phyloP scores from a whole-genome alignment of 176 grass and related monocot species.

The Guadua angustifolia region DNA sequence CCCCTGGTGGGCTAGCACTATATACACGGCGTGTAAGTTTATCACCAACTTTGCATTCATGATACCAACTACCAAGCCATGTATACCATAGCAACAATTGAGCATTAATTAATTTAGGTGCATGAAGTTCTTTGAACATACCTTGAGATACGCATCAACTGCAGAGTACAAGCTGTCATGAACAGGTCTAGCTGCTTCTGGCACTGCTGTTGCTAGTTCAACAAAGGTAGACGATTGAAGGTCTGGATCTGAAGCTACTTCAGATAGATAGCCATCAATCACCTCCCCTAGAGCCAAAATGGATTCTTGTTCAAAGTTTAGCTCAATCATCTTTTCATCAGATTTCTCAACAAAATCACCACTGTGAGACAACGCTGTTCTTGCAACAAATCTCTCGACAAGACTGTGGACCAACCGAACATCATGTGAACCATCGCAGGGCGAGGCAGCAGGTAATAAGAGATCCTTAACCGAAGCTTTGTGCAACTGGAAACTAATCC shows the following conservation, averaged over 20 bases:
- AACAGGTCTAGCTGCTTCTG: constrained; percentile 70
- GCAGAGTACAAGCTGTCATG: constrained; percentile 86
- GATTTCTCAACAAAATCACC: constrained; percentile 60
- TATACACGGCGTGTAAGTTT: neutral
- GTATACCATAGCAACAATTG: constrained; percentile 5
- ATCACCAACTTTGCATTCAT: constrained; percentile 26
- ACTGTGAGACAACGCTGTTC: constrained; percentile 46
- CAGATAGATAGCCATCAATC: constrained; percentile 81
- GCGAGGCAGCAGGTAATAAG: constrained; percentile 60
- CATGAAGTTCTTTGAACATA: constrained; percentile 46
- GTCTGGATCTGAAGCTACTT: constrained; percentile 83
- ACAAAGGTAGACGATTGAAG: constrained; percentile 74
- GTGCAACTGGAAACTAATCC: constrained; percentile 81
- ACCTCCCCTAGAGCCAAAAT: constrained; percentile 79
- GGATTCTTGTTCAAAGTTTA: constrained; percentile 65
- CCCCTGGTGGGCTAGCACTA: neutral
- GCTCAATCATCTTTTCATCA: constrained; percentile 78
- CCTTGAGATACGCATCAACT: constrained; percentile 96
- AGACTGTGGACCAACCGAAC: constrained; percentile 71
- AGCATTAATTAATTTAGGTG: constrained; percentile 3
- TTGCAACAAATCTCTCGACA: constrained; percentile 77
- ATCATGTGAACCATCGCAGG: constrained; percentile 61
- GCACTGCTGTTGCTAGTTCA: constrained; percentile 69
- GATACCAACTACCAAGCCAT: neutral
- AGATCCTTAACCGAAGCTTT: constrained; percentile 88